Base-by-base conservation (phyloP, 768 basidiomycete genomes). In the Boletus subcaerulescens region DNA sequence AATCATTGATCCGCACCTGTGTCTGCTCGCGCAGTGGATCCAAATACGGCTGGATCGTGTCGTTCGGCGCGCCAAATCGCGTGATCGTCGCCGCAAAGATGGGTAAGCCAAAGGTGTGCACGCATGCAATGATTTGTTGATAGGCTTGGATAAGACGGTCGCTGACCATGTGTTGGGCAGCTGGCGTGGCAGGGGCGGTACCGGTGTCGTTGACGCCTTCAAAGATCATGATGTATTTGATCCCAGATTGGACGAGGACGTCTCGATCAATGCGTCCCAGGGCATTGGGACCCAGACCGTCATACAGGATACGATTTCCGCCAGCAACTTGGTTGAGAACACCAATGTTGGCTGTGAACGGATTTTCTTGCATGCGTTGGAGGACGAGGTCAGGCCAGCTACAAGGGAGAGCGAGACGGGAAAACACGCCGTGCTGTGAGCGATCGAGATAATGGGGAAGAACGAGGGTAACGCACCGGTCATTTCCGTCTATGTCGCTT, bases 161-260 rank as follows among this genome's bases (percentile, higher is more conserved):
- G 12, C 53, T 39, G 24, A 48, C 42, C 3, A 10, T 4, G 31
- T 44, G 41, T 36, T 48, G 50, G 33, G 53, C 43, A 24, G 40
- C 15, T 3, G 41, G n/a, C 5, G 56, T 35, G 15, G 56, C 18
- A 3, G 52, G 35, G 1, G 55, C 18, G 18, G 55, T 52, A 14
- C 45, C 46, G 12, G 48, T 52, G 46, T 59, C 55, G 38, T 59
- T 58, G 58, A 52, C 50, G 8, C 50, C 50, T 45, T 58, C 50
- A 14, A 52, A 58, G 18, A 58, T 41, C 39, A 50, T 50, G 35
- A 22, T 9, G 22, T 50, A 59, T 18, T 54, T 47, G 44, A 59
- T 54, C 35, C 51, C 48, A 3, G 57, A 50, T 42, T 47, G 48
- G 3, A 35, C 41, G 29, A 50, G 26, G 38, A 52, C 29, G n/a